Conservation (phyloP, 129 eudicot genomes). For the Flaveria trinervia region DNA sequence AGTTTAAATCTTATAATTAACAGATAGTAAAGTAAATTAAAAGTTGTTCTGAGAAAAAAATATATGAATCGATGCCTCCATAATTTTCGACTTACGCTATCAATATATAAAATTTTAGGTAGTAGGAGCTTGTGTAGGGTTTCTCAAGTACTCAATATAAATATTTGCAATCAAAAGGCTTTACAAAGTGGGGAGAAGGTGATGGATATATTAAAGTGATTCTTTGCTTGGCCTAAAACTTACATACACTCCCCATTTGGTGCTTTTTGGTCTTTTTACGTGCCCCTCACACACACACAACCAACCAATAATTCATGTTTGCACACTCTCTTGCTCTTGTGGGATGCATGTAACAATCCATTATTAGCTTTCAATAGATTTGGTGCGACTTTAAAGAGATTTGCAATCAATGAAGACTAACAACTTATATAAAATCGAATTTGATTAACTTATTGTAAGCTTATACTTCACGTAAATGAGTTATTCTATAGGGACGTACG, state of each 20-base stretch:
- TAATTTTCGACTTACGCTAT: no score
- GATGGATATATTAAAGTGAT: constrained; percentile 35
- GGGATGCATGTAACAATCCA: constrained; percentile 35
- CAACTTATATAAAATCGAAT: background rate
- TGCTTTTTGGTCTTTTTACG: constrained; percentile 32
- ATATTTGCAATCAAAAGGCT: background rate
- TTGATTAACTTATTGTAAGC: no score
- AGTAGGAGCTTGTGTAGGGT: background rate
- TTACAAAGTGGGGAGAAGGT: constrained; percentile 25
- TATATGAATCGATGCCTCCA: no score
- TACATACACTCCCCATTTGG: constrained; percentile 28
- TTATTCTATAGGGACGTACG: no score
- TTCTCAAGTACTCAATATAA: background rate
- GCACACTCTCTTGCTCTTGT: constrained; percentile 33
- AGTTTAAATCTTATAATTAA: no score
- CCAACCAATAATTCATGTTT: constrained; percentile 31
- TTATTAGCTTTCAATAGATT: constrained; percentile 22
- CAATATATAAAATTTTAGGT: no score
- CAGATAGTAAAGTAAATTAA: no score
- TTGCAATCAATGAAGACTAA: background rate
- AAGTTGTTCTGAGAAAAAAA: no score
- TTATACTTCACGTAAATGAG: no score
- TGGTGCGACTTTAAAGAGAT: constrained; percentile 2
- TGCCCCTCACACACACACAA: constrained; percentile 41
- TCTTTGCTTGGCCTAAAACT: constrained; percentile 37